These are phyloP conservation scores for Fusarium graminum DNA, from an alignment of 2,329 filamentous ascomycete genomes.

Conservation along the genomic window DNA sequence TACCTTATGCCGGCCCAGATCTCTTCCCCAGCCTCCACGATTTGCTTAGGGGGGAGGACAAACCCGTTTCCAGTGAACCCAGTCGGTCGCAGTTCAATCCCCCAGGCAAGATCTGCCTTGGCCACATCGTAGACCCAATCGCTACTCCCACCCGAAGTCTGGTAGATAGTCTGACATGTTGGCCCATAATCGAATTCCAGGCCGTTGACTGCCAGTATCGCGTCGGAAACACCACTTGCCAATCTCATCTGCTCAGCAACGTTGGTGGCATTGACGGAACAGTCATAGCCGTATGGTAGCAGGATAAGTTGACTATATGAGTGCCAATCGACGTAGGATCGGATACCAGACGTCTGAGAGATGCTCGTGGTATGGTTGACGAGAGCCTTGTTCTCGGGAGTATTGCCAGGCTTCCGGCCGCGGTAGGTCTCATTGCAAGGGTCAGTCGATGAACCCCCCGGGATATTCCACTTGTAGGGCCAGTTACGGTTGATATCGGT, in stretches of 20 bases:
- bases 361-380: constrained; percentile 51
- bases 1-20: constrained; percentile 61
- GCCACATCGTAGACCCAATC: constrained; percentile 61
- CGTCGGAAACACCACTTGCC: constrained; percentile 62
- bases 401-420: constrained; percentile 59
- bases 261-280: constrained; percentile 61
- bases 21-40: constrained; percentile 60
- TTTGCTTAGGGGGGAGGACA: constrained; percentile 46
- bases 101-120: constrained; percentile 58
- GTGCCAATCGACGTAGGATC: constrained; percentile 75
- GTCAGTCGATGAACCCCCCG: constrained; percentile 64
- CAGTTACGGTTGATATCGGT: constrained; percentile 73
- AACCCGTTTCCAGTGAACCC: constrained; percentile 47
- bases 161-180: constrained; percentile 73
- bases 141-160: constrained; percentile 61
- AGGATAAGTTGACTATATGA: constrained; percentile 72
- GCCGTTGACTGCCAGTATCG: constrained; percentile 61
- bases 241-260: constrained; percentile 63
- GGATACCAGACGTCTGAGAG: constrained; percentile 60
- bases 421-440: constrained; percentile 65
- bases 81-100: constrained; percentile 55
- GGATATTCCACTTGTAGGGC: constrained; percentile 66
- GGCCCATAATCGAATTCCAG: constrained; percentile 60
- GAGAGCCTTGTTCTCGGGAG: constrained; percentile 65
- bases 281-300: constrained; percentile 71